Base-by-base conservation (phyloP, 345 rosid species). In the Hevea brasiliensis region DNA sequence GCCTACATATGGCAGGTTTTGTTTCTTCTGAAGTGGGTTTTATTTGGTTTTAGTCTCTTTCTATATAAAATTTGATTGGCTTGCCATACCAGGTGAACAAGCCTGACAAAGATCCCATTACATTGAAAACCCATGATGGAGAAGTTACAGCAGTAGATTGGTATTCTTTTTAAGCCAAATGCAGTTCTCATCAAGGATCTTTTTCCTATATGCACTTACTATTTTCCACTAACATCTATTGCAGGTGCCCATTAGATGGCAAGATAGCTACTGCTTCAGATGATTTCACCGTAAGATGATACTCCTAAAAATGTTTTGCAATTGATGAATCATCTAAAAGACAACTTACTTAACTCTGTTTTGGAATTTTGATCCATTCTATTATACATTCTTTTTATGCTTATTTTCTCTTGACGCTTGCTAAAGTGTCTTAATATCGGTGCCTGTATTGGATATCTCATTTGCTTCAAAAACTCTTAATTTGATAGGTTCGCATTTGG, bases 131-230 rank as follows among this genome's bases (percentile, higher is more conserved):
- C 61, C 96, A 92, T 10, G 87, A 85, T 68, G 89, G 87, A 54
- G 99, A 95, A 87, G 99, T 95, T 65, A 87, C 94, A 2, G 92
- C 97, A 55, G 97, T 95, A 55, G 92, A 90, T 73, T 95, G 99
- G 99, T 95, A 92, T 50, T 65, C 42, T 32, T 76, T 40, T 29
- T 44, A 4, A 21, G 18, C 65, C 37, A 58, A 21, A 27, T 57
- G 24, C 27, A 26, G 48, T 63, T 70, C 24, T 68, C 8, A 65
- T 41, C 7, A 68, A 6, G 14, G 26, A 53, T 48, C 10, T 15
- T 47, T 57, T 12, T 24, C 44, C 27, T 10, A 32, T 32, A 32
- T 32, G 18, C 14, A 47, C 66, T 65, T 32, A 59, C 45, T 21
- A 63, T 48, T 68, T 59, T 47, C 72, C 20, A 53, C 37, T 32